Base-by-base conservation (phyloP, 176 grass and related monocot genomes). In the Cenchrus purpureus region DNA sequence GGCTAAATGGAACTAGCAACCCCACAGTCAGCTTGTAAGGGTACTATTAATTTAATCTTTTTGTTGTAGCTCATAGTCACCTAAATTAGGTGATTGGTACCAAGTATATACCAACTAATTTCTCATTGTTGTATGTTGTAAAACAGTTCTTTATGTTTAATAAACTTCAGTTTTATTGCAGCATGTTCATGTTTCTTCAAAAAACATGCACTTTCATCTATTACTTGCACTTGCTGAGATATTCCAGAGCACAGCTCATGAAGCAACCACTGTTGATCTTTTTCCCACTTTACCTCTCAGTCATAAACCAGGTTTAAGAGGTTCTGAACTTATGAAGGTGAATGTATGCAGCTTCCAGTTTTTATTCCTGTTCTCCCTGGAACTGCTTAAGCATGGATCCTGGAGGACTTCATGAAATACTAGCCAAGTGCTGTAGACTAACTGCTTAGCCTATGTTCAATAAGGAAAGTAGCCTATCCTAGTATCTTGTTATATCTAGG, bases 11-110 rank as follows among this genome's bases (percentile, higher is more conserved):
- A 65, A 65, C 76, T 65, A 79, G 82, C 44, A 94, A 94, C 20
- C 69, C 84, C 54, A 71, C 87, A 48, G 78, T 94, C 79, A 90
- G 86, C 62, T 83, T 91, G 73, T 91, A 86, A 85, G 59, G 68
- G 4, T 78, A 68, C 74, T 69, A 42, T 79, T 79, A 60, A 61
- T 83, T n/a, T 83, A 71, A 69, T 79, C 12, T 16, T 91, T 79
- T 82, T 87, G 53, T 66, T 90, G 73, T 78, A 78, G 57, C 22
- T 53, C 57, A 49, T 60, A 73, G 51, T 73, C 12, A 49, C 19
- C 20, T 19, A 83, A 74, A 90, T 51, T 79, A 79, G 59, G 44
- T 66, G 28, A 74, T 89, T 82, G 76, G 82, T 89, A 57, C 17
- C 50, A 89, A 79, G 76, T 73, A 79, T 79, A 50, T 87, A 73